Evolutionary conservation across 495 filamentous ascomycete genomes (phyloP).

Genomic region (Immersiella caudata): DNA sequence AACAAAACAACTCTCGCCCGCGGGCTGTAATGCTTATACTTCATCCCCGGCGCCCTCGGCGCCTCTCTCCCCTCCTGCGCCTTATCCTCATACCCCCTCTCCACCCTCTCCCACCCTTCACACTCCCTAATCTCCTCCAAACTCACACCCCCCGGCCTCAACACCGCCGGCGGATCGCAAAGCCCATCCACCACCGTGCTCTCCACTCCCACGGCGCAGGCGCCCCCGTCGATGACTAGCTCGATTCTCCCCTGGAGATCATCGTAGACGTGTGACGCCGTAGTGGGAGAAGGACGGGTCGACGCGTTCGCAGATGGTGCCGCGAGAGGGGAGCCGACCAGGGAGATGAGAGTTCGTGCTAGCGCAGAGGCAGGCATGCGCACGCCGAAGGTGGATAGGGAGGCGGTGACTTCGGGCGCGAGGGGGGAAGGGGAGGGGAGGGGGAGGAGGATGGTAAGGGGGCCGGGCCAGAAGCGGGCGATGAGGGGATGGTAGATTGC

Average conservation of each 20-base stretch:
- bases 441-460: slow-evolving; percentile 87
- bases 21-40: slow-evolving; percentile 97
- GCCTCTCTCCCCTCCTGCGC: slow-evolving; percentile 51
- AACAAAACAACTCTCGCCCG: slow-evolving; percentile 85
- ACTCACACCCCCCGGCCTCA: slow-evolving; percentile 89
- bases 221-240: slow-evolving; percentile 86
- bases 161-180: slow-evolving; percentile 73
- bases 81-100: slow-evolving; percentile 72
- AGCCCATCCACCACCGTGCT: slow-evolving; percentile 96
- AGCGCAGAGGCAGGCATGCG: slow-evolving; percentile 84
- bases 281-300: slow-evolving; percentile 87
- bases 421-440: slow-evolving; percentile 69
- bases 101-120: slow-evolving; percentile 78
- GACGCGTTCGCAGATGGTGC: slow-evolving; percentile 94
- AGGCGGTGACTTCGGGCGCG: slow-evolving; percentile 85
- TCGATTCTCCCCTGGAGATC: slow-evolving; percentile 86
- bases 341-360: slow-evolving; percentile 81
- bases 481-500: slow-evolving; percentile 82
- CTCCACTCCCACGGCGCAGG: slow-evolving; percentile 87
- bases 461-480: slow-evolving; percentile 87
- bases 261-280: slow-evolving; percentile 82
- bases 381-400: slow-evolving; percentile 79
- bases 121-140: slow-evolving; percentile 76
- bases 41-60: slow-evolving; percentile 94
- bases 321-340: slow-evolving; percentile 77